Evolutionary conservation across 306 rosid species (phyloP).

Genomic region (Astragalus membranaceus): DNA sequence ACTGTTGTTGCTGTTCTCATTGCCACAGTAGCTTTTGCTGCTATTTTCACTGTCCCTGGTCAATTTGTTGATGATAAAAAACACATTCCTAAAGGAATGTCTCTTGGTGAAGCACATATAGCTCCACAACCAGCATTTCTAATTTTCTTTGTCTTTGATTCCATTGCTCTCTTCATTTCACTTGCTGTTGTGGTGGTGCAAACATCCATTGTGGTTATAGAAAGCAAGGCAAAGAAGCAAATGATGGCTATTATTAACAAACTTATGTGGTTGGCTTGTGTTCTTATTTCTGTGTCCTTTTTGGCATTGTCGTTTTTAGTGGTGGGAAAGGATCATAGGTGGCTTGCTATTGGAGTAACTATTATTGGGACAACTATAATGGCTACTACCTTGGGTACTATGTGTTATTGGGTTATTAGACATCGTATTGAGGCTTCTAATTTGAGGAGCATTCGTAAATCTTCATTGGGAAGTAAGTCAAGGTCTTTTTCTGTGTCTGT

Average conservation of each 20-base stretch:
- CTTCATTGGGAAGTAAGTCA: slow-evolving; percentile 71
- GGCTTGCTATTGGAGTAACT: slow-evolving; percentile 79
- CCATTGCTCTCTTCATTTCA: slow-evolving; percentile 84
- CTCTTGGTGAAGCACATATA: slow-evolving; percentile 82
- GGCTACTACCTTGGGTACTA: slow-evolving; percentile 75
- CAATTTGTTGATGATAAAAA: slow-evolving; percentile 61
- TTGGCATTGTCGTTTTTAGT: slow-evolving; percentile 76
- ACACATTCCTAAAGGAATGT: slow-evolving; percentile 30
- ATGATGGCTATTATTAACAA: slow-evolving; percentile 96
- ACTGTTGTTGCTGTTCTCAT: slow-evolving; percentile 89
- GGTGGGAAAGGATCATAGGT: slow-evolving; percentile 56
- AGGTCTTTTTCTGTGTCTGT: slow-evolving; percentile 57
- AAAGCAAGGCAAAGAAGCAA: slow-evolving; percentile 95
- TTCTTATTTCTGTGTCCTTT: slow-evolving; percentile 63
- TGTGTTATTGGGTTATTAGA: slow-evolving; percentile 83
- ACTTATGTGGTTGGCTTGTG: slow-evolving; percentile 94
- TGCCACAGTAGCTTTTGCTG: slow-evolving; percentile 92
- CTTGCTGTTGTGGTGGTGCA: slow-evolving; percentile 93
- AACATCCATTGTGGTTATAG: slow-evolving; percentile 80
- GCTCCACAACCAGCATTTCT: slow-evolving; percentile 46
- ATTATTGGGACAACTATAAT: slow-evolving; percentile 75
- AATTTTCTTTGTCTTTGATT: slow-evolving; percentile 70
- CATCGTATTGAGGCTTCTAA: slow-evolving; percentile 80
- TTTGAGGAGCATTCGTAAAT: slow-evolving; percentile 49
- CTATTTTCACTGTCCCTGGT: slow-evolving; percentile 85